Conservation (phyloP, 768 basidiomycete genomes). For the Solioccasus polychromus region DNA sequence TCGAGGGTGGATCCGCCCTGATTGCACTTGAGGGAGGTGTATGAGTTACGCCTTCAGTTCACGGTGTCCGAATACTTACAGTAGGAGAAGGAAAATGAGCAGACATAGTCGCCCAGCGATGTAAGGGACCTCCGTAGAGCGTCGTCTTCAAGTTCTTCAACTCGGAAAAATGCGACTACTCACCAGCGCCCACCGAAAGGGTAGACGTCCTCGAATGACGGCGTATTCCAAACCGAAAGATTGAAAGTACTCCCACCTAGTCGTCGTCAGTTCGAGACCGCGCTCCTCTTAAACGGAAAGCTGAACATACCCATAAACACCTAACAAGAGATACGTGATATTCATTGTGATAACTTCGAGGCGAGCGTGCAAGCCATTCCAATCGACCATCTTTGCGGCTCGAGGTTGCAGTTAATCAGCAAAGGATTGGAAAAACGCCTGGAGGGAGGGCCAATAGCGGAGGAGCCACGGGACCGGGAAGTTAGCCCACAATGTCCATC, state of each 20-base stretch:
- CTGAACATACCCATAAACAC: constrained; percentile 22
- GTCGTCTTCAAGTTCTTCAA: background rate
- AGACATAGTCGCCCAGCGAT: constrained; percentile 18
- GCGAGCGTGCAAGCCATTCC: constrained; percentile 3
- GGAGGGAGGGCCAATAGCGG: background rate
- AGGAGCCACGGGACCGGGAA: background rate
- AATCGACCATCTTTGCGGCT: constrained; percentile 19
- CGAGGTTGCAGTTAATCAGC: background rate
- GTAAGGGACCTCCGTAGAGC: constrained; percentile 20
- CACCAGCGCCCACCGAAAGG: constrained; percentile 29
- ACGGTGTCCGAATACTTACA: constrained; percentile 14
- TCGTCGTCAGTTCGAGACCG: background rate
- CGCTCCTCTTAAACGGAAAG: background rate
- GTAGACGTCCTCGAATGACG: constrained; percentile 18
- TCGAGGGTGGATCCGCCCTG: background rate
- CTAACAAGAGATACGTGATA: constrained; percentile 16
- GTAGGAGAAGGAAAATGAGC: constrained; percentile 14
- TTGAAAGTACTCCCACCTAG: constrained; percentile 26
- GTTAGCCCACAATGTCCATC: background rate
- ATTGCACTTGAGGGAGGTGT: constrained; percentile 7
- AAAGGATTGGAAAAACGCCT: background rate
- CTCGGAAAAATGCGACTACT: background rate
- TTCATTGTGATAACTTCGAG: constrained; percentile 1
- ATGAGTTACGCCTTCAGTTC: background rate
- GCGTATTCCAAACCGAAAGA: constrained; percentile 21